These are phyloP conservation scores for Geotrichum klebahnii DNA, from an alignment of 1,139 yeast genomes.

Conservation along the genomic window DNA sequence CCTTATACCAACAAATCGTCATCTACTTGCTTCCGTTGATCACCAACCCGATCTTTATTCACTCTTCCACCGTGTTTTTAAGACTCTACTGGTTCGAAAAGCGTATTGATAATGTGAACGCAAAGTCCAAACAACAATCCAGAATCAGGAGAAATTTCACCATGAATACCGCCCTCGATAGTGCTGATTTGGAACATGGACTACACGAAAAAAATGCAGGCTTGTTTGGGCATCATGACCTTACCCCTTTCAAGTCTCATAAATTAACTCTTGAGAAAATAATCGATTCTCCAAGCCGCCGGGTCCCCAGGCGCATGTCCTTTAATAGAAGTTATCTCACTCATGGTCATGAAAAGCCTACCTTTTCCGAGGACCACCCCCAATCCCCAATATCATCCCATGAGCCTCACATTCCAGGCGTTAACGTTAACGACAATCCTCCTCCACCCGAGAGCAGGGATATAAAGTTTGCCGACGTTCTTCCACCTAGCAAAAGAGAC, in stretches of 20 bases:
- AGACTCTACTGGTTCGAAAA: constrained; percentile 57
- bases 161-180: neutral
- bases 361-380: neutral
- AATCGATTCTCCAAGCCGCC: constrained; percentile 12
- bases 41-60: constrained; percentile 86
- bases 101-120: constrained; percentile 76
- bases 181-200: neutral
- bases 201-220: neutral
- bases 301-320: constrained; percentile 10
- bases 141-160: constrained; percentile 25
- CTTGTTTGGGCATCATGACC: neutral
- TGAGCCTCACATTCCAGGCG: neutral
- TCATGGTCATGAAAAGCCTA: neutral
- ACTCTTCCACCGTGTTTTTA: constrained; percentile 44
- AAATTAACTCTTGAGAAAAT: constrained; percentile 2
- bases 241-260: neutral
- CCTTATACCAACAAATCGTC: constrained; percentile 71
- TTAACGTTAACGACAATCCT: too few species aligned
- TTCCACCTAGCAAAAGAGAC: neutral
- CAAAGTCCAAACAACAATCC: constrained; percentile 66
- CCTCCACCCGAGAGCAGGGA: constrained; percentile 8
- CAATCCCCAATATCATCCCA: neutral
- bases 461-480: constrained; percentile 12
- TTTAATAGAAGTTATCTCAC: neutral
- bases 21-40: constrained; percentile 47